Evolutionary conservation across 192 early-diverging fungal genomes (phyloP), one percentile per base, ranked within the genome.

Genomic region (Backusella morwellensis): DNA sequence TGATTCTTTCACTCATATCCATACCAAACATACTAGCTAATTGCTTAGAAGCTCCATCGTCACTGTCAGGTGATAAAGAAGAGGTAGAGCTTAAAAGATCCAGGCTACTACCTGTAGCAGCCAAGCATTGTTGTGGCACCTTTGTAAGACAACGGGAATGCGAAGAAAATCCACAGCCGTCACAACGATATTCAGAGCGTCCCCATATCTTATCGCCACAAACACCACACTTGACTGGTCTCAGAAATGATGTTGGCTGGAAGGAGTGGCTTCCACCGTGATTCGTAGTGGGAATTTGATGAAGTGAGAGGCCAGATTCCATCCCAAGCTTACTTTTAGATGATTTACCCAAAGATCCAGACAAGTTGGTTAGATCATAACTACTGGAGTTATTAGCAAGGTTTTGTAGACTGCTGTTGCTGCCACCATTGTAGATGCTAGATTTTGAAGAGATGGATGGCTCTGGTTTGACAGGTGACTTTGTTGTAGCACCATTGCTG

Each of bases 171-270:
- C 85, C 86, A 68, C 89, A 90, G 34, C 67, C 86, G 84, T 76
- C 23, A 73, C 89, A 88, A 12, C 81, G 82, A 70, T 83, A 79
- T 75, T 88, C 89, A 34, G 83, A 59, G 1, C 70, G 71, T 15
- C 87, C 85, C 86, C 88, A 86, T 56, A 90, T 82, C 77, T 89
- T 89, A 66, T 90, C 89, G 26, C 84, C 84, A 72, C 89, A 90
- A 35, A 67, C 79, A 15, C 83, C 85, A 63, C 89, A 90, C 17
- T 86, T 85, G 6, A 81, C 56, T 19, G 86, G 84, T 69, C 85
- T 78, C 11, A 82, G 32, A 41, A 87, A 87, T 29, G 86, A 82
- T 21, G 80, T 78, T 42, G 70, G 80, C 35, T 77, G 73, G 73
- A 85, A 87, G 29, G 72, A 69, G 70, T 87, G 86, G 3, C 70